Evolutionary conservation across 495 filamentous ascomycete genomes (phyloP).

Genomic region (Pseudotulostoma volvatum): DNA sequence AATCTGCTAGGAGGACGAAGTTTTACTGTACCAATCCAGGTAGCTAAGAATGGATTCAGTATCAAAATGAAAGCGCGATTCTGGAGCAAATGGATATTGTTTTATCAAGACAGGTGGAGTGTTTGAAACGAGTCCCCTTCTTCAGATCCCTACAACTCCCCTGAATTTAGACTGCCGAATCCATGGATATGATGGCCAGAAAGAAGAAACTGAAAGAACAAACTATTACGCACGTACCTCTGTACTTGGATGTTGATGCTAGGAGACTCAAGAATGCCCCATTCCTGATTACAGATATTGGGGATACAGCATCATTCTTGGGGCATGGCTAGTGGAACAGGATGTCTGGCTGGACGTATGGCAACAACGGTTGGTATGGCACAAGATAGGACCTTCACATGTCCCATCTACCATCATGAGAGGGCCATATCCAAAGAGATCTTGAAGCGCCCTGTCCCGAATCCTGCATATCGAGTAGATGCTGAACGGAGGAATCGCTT

Average conservation of each 20-base stretch:
- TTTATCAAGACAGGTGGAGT: slow-evolving; percentile 3
- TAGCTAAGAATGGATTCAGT: slow-evolving; percentile 4
- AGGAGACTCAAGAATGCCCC: neutral
- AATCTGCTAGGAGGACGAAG: slow-evolving; percentile 1
- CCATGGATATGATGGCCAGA: neutral
- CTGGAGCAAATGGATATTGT: slow-evolving; percentile 2
- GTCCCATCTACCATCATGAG: neutral
- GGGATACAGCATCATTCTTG: neutral
- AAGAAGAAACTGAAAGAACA: too few species aligned
- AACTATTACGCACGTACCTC: slow-evolving; percentile 1
- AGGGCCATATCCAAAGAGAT: neutral
- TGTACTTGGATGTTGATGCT: neutral
- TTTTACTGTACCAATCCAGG: slow-evolving; percentile 5
- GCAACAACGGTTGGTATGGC: neutral
- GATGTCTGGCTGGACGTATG: neutral
- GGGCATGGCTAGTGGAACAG: slow-evolving; percentile 1
- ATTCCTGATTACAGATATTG: slow-evolving; percentile 1
- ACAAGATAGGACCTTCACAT: neutral
- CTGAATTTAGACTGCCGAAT: neutral
- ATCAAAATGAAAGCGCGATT: slow-evolving; percentile 2
- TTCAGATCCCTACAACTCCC: neutral
- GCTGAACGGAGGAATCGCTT: neutral
- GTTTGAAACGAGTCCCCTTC: neutral
- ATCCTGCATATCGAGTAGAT: neutral
- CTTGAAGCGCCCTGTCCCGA: neutral